Percentiles rank a stretch among this genome's conserved stretches.
Evolutionary conservation across 2,329 filamentous ascomycete genomes (phyloP).

Genomic region (Zarea fungicola): DNA sequence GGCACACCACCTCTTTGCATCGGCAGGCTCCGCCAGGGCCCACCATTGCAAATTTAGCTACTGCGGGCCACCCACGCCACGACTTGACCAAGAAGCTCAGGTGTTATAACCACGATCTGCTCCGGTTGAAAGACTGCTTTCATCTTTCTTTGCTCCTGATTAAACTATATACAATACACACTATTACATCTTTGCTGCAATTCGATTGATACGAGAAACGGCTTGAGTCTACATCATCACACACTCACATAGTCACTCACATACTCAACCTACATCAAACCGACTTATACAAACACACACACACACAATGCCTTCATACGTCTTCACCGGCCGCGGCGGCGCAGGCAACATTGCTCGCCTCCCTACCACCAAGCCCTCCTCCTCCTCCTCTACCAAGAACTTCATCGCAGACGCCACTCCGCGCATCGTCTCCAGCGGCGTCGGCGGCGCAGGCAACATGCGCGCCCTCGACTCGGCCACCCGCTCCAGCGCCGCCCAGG

Average conservation of each 20-base stretch:
- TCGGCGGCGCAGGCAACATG: constrained; percentile 61
- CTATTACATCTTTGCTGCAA: too few species aligned
- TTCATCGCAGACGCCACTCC: constrained; percentile 29
- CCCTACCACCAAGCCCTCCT: neutral
- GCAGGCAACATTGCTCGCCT: constrained; percentile 52
- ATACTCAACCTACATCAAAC: constrained; percentile 29
- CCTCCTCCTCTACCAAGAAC: constrained; percentile 34
- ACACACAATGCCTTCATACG: constrained; percentile 38
- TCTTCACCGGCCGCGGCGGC: constrained; percentile 51
- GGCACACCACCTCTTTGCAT: too few species aligned
- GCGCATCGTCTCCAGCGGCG: constrained; percentile 58
- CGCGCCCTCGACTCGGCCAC: constrained; percentile 46
- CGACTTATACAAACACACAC: constrained; percentile 43
- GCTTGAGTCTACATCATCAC: neutral
- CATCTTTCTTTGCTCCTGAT: neutral
- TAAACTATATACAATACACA: neutral
- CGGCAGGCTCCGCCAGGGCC: constrained; percentile 2
- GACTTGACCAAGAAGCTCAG: neutral
- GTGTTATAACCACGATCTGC: neutral
- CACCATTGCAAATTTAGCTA: constrained; percentile 1
- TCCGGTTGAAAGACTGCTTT: neutral
- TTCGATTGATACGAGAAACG: too few species aligned
- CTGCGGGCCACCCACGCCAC: constrained; percentile 4
- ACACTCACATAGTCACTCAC: neutral
- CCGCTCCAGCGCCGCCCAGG: constrained; percentile 41